Evolutionary conservation across 2,329 filamentous ascomycete genomes (phyloP), one percentile per base, ranked within the genome.

Genomic region (Akanthomyces lecanii): DNA sequence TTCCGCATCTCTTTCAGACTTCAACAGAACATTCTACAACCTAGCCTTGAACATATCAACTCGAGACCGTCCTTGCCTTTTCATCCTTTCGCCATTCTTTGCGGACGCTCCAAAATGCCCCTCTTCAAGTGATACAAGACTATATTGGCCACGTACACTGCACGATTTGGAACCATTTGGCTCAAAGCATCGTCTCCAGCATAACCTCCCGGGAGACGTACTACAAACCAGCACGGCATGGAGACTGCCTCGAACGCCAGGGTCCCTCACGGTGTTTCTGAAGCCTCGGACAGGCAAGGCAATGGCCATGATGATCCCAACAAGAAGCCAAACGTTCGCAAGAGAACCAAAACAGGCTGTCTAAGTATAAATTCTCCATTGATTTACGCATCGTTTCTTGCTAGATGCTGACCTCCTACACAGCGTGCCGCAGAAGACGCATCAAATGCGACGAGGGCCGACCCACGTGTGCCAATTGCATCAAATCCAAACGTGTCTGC

Each of bases 401-500:
- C 2, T 28, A 21, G 28, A 40, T 52, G 51, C 23, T 33, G 8
- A 61, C 40, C 62, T 61, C 45, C 25, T 54, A 55, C 65, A 52
- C 72, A 93, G 90, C 95, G 63, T 99, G 95, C 77, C 89, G 95
- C 66, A 94, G 91, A 77, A 89, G 95, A 60, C 90, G 95, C 66
- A 98, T 99, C 76, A 99, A 98, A 77, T 99, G 95, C 75, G 95
- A 95, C 66, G 95, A 98, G 74, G 91, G 92, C 70, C 85, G 89
- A 56, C 91, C 91, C 30, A 89, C 84, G 33, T 95, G 91, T 76
- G 87, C 83, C 71, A 96, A 96, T 71, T 96, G 91, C 76, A 86
- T 90, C 77, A 95, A 94, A 72, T 94, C 90, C 21, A 94, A 93
- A 75, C 84, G 91, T 16, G 81, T 87, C 67, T 96, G 91, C 73